Evolutionary conservation across 495 filamentous ascomycete genomes (phyloP).

Genomic region (Amniculicola lignicola): DNA sequence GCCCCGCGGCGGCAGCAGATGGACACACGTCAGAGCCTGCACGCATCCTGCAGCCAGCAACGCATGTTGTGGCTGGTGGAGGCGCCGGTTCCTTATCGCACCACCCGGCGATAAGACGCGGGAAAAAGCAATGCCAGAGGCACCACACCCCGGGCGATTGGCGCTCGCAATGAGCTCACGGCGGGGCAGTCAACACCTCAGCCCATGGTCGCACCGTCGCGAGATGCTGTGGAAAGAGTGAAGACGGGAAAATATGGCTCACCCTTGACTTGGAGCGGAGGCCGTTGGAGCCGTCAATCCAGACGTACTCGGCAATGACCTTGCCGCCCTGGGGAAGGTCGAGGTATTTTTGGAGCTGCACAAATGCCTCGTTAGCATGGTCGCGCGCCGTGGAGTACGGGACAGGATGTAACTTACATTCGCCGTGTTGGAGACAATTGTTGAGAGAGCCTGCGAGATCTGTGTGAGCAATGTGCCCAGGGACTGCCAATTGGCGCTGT

Average conservation of each 20-base stretch:
- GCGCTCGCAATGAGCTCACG: constrained; percentile 18
- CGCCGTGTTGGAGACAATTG: constrained; percentile 43
- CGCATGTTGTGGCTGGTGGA: background rate
- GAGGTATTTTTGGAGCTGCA: constrained; percentile 87
- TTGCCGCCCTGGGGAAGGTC: constrained; percentile 81
- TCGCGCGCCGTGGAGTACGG: background rate
- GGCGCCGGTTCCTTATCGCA: constrained; percentile 25
- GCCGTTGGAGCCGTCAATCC: constrained; percentile 80
- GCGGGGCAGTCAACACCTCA: constrained; percentile 3
- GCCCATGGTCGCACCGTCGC: background rate
- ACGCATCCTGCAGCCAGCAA: background rate
- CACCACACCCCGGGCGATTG: constrained; percentile 14
- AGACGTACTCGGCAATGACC: constrained; percentile 93
- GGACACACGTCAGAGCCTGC: background rate
- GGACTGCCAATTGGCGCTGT: background rate
- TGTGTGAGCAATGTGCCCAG: constrained; percentile 9
- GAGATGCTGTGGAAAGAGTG: constrained; percentile 20
- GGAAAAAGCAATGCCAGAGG: constrained; percentile 19
- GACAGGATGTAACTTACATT: constrained; percentile 37
- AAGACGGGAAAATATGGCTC: constrained; percentile 43
- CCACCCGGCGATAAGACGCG: constrained; percentile 29
- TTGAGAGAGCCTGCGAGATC: constrained; percentile 33
- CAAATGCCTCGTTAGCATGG: constrained; percentile 6
- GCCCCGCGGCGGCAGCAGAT: background rate
- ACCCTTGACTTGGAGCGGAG: constrained; percentile 91